A percentile compares a stretch with the other conserved stretches of the same genome.
These are phyloP conservation scores for Candolleomyces eurysporus DNA, from an alignment of 768 basidiomycete genomes.

Conservation along the genomic window DNA sequence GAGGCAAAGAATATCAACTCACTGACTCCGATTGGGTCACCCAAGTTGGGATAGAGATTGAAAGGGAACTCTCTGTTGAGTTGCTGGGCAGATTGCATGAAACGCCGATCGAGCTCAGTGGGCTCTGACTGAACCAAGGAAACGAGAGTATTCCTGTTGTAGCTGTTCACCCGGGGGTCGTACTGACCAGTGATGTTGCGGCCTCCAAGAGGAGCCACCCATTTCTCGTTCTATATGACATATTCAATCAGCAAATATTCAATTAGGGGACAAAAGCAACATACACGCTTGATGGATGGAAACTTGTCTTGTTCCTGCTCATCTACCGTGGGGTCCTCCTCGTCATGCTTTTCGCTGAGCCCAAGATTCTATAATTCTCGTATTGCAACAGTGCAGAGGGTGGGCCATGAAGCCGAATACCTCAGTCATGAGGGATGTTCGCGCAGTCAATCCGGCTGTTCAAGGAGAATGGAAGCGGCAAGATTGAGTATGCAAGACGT, in stretches of 20 bases:
- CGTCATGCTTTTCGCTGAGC: too few relatives aligned
- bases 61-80: constrained; percentile 2
- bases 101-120: constrained; percentile 16
- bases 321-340: too few relatives aligned
- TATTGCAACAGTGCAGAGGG: too few relatives aligned
- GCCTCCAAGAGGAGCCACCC: constrained; percentile 30
- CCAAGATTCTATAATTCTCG: too few relatives aligned
- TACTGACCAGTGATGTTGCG: constrained; percentile 37
- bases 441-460: too few relatives aligned
- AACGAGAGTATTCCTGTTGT: constrained; percentile 26
- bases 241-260: not conserved
- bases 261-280: not conserved
- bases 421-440: too few relatives aligned
- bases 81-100: constrained; percentile 11
- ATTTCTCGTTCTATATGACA: constrained; percentile 32
- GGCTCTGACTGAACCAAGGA: constrained; percentile 26
- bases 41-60: constrained; percentile 20
- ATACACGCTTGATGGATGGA: constrained; percentile 28
- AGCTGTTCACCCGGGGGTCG: constrained; percentile 32
- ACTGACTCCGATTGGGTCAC: constrained; percentile 5
- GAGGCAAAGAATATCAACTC: not conserved
- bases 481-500: too few relatives aligned
- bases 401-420: too few relatives aligned
- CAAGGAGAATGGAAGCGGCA: too few relatives aligned
- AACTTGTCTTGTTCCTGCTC: too few relatives aligned